Base-by-base conservation (phyloP, 2,329 filamentous ascomycete genomes). In the Chaetomiaceae sp. region DNA sequence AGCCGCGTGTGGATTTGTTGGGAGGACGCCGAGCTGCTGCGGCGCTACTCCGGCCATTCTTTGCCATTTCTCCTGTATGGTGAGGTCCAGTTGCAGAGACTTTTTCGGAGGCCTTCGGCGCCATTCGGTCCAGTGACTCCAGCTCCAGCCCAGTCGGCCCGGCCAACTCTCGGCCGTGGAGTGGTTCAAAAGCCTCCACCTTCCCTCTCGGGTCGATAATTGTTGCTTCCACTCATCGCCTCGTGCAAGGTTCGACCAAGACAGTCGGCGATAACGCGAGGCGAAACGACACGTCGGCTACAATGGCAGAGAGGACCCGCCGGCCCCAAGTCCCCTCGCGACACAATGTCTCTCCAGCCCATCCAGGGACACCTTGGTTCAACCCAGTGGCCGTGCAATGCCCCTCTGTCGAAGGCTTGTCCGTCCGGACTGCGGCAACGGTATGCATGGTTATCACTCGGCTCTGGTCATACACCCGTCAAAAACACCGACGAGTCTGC, bases 1-100 rank as follows among this genome's bases (percentile, higher is more conserved):
- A 50, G 47, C 47, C 47, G 47, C 29, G 15, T 47, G 31, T 9
- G 45, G 47, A 48, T n/a, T n/a, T n/a, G 45, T 31, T 51, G 31
- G 22, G 23, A 31, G 23, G 43, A 27, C 54, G 53, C 42, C 55
- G 46, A 36, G 43, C 40, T 42, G 40, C 48, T 53, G 45, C 61
- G 61, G 61, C 61, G 55, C 49, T 63, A 56, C 60, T 61, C 59
- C 62, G 61, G 62, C 52, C 56, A 53, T 61, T 64, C 43, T 53
- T 29, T 37, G 19, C 45, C 60, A 29, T 40, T 36, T 50, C 47
- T n/a, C n/a, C n/a, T n/a, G n/a, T n/a, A n/a, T n/a, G n/a, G n/a
- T n/a, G n/a, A n/a, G n/a, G n/a, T n/a, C n/a, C n/a, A n/a, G n/a
- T n/a, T n/a, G n/a, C n/a, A n/a, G n/a, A n/a, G n/a, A n/a, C n/a